These are phyloP conservation scores for Syzygium aromaticum DNA, from an alignment of 345 rosid genomes.

Conservation along the genomic window DNA sequence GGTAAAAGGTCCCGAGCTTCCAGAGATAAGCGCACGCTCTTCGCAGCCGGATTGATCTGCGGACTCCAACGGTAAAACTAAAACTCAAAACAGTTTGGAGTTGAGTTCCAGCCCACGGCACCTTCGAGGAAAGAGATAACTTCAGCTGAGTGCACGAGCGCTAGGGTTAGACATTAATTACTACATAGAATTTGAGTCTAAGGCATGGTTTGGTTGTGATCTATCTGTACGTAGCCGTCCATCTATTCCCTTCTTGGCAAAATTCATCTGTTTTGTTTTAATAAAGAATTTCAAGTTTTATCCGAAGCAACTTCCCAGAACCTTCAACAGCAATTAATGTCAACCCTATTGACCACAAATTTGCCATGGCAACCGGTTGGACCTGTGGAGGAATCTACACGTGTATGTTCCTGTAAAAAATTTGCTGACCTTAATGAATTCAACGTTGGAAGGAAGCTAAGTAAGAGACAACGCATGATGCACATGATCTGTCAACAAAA, in stretches of 20 bases:
- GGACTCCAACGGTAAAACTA: neutral
- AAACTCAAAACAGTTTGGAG: neutral
- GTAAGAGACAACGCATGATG: neutral
- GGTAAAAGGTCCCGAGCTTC: neutral
- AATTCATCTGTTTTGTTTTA: neutral
- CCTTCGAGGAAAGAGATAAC: neutral
- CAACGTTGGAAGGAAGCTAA: neutral
- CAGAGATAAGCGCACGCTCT: neutral
- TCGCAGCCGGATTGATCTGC: neutral
- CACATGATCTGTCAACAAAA: neutral
- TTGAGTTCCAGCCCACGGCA: neutral
- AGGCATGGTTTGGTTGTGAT: neutral
- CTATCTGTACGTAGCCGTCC: neutral
- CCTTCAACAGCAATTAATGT: neutral
- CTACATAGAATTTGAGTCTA: neutral
- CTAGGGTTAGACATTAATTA: neutral
- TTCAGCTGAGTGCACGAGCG: neutral
- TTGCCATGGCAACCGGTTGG: neutral
- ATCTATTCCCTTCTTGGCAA: neutral
- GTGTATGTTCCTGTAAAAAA: neutral
- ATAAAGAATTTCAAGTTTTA: neutral
- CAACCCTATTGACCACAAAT: neutral
- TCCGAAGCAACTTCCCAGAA: neutral
- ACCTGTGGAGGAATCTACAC: neutral
- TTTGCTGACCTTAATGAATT: neutral